Conservation (phyloP, 805 yeast genomes). For the Saccharomycopsis malanga region DNA sequence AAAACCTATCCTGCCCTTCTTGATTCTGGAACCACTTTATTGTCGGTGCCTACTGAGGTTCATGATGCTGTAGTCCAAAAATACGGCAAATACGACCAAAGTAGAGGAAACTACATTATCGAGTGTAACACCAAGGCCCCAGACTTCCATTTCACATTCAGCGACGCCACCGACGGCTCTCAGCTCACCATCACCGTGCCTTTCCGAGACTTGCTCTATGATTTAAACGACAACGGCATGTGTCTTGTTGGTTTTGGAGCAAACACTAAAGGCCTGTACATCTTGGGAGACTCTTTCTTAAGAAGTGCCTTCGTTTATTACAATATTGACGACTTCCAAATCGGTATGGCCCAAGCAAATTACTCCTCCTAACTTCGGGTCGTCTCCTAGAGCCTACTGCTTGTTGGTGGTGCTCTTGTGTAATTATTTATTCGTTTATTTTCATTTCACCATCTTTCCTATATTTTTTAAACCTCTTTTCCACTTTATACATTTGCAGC, state of each 20-base stretch:
- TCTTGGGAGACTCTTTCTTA: constrained; percentile 51
- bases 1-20: constrained; percentile 34
- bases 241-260: constrained; percentile 41
- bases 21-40: constrained; percentile 54
- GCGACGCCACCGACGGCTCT: constrained; percentile 45
- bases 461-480: no score
- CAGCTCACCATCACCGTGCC: constrained; percentile 51
- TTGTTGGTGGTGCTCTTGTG: no score
- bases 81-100: constrained; percentile 30
- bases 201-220: constrained; percentile 29
- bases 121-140: constrained; percentile 36
- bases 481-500: no score
- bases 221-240: constrained; percentile 21
- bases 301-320: constrained; percentile 56
- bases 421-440: neutral
- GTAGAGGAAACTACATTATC: constrained; percentile 39
- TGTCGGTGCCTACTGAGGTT: constrained; percentile 38
- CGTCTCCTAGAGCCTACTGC: no score
- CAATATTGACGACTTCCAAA: constrained; percentile 49
- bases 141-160: constrained; percentile 43
- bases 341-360: constrained; percentile 51
- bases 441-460: neutral
- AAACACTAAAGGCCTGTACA: constrained; percentile 31
- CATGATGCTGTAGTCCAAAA: constrained; percentile 24
- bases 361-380: constrained; percentile 22